Evolutionary conservation across 306 rosid genomes (phyloP), one percentile per base, ranked within the genome.

Genomic region (Sicyos edulis): DNA sequence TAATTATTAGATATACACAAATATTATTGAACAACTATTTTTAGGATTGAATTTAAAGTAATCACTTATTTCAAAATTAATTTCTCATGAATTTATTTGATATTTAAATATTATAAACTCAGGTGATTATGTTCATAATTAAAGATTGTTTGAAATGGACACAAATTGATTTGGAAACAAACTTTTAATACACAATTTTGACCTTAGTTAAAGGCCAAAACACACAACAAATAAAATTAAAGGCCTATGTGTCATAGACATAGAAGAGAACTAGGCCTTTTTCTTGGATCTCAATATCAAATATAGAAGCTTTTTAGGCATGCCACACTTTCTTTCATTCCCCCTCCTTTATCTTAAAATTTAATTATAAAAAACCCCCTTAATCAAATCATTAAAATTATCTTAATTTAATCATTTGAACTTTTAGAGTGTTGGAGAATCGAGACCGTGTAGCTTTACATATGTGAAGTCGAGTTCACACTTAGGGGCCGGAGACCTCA

Each of bases 221-320:
- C 19, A 15, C 21, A n/a, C 6, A 32, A 1, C 40, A 22, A 65
- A 65, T 54, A 65, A 64, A 20, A 42, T 65, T 17, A 11, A 17
- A 65, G 53, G 34, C 71, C n/a, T 44, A 65, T 42, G 32, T 10
- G 11, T 44, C 1, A 2, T 17, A 65, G 71, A 45, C 7, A 66
- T 20, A 5, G 22, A 49, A 34, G 20, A 34, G 69, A 14, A 9
- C 6, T 66, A 66, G 29, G 55, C 7, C 55, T n/a, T 45, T 62
- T 66, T 21, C 40, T 45, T 66, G 34, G 72, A 66, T 66, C 52
- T 66, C 15, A n/a, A 47, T 44, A 66, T 66, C 55, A 20, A 24
- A 21, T 19, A 20, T 20, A 47, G 72, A 54, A 66, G 72, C 72
- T 66, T 66, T 66, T 66, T 45, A 66, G 72, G 72, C 72, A 66